These are phyloP conservation scores for Fusarium musae DNA, from an alignment of 2,329 filamentous ascomycete species.

Conservation along the genomic window DNA sequence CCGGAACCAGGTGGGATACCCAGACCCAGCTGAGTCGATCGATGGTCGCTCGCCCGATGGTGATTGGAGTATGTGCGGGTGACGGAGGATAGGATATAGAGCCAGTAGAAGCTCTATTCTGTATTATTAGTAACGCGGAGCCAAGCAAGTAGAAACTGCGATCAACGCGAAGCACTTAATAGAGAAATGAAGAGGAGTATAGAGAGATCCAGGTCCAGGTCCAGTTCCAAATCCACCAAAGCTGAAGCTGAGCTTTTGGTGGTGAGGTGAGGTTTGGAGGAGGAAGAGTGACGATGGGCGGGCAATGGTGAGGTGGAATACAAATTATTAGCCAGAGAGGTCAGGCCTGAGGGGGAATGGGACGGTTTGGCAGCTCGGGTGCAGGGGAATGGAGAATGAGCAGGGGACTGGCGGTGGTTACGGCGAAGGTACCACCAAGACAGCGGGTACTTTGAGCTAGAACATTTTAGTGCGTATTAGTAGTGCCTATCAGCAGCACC, in stretches of 20 bases:
- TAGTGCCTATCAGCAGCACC: background rate
- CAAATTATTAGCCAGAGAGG: constrained; percentile 33
- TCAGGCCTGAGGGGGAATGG: constrained; percentile 30
- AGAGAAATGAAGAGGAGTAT: constrained; percentile 32
- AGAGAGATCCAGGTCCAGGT: background rate
- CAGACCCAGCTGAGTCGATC: constrained; percentile 39
- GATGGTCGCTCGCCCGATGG: constrained; percentile 24
- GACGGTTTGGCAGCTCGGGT: constrained; percentile 42
- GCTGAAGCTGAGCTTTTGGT: constrained; percentile 12
- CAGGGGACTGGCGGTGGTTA: constrained; percentile 36
- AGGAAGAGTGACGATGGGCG: constrained; percentile 31
- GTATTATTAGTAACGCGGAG: constrained; percentile 40
- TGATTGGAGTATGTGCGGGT: constrained; percentile 18
- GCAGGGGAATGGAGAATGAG: constrained; percentile 32
- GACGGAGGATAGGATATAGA: constrained; percentile 5
- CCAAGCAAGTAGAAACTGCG: constrained; percentile 34
- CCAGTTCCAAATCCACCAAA: constrained; percentile 11
- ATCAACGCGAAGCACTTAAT: constrained; percentile 42
- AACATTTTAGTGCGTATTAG: constrained; percentile 11
- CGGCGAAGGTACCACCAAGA: constrained; percentile 29
- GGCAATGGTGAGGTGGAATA: constrained; percentile 27
- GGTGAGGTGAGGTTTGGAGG: constrained; percentile 21
- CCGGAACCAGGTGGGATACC: constrained; percentile 34
- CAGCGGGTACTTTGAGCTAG: constrained; percentile 27
- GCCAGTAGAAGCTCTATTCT: constrained; percentile 7